Evolutionary conservation across 192 early-diverging fungal species (phyloP).

Genomic region (Dissophora globulifera): DNA sequence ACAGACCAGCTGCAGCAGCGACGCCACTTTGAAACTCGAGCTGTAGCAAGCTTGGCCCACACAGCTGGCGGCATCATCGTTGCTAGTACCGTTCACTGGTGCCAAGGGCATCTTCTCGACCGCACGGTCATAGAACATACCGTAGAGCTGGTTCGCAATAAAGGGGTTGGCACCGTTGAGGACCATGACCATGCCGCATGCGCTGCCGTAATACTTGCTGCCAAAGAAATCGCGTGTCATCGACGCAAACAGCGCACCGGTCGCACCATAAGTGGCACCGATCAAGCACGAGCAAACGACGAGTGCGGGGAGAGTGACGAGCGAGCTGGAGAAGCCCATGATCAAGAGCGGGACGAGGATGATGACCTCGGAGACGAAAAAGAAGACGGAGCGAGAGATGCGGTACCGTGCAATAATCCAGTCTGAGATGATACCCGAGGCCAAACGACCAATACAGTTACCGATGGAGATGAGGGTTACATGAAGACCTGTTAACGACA

Average conservation of each 20-base stretch:
- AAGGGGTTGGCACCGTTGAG: constrained; percentile 48
- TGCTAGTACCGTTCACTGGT: not conserved
- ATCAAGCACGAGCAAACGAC: constrained; percentile 35
- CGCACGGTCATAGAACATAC: constrained; percentile 48
- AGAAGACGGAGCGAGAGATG: constrained; percentile 50
- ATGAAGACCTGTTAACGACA: constrained; percentile 42
- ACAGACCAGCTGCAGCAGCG: constrained; percentile 39
- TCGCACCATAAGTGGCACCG: constrained; percentile 47
- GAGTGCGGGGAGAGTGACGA: constrained; percentile 16
- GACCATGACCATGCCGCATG: constrained; percentile 52
- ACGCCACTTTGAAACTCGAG: constrained; percentile 42
- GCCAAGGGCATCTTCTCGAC: constrained; percentile 11
- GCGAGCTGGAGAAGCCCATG: constrained; percentile 29
- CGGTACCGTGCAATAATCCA: constrained; percentile 49
- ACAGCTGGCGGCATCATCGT: constrained; percentile 30
- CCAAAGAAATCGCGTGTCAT: constrained; percentile 51
- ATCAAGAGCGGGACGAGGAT: constrained; percentile 42
- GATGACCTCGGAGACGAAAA: constrained; percentile 40
- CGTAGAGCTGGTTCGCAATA: constrained; percentile 49
- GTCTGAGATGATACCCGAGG: constrained; percentile 45
- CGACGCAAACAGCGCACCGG: constrained; percentile 46
- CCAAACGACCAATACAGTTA: constrained; percentile 50
- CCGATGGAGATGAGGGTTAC: constrained; percentile 47
- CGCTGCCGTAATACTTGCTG: constrained; percentile 37
- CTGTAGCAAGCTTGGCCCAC: constrained; percentile 36